Evolutionary conservation across 2,329 filamentous ascomycete species (phyloP), one percentile per base, ranked within the genome.

Genomic region (Pseudopyrenochaeta lycopersici): DNA sequence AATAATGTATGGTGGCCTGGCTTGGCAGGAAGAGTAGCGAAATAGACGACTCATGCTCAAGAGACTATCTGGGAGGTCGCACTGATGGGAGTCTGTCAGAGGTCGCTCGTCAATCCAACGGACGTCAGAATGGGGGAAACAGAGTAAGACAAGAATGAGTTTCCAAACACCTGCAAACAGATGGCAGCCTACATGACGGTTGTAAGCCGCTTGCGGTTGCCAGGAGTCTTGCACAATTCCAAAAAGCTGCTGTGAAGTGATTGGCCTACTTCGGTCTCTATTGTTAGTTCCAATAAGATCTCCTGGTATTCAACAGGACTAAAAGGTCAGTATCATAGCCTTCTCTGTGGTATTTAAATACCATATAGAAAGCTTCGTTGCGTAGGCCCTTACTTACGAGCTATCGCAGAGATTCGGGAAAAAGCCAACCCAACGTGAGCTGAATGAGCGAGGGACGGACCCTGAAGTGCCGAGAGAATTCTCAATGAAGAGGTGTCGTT

Each of bases 381-480:
- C 78, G 72, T 7, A 81, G 78, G 35, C 82, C 81, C 23, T 83
- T 78, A 48, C 78, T 77, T 43, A 84, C 80, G 14, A 86, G 74
- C 84, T 84, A 87, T 50, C 35, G 18, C 1, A 86, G 86, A 0
- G 81, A 85, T 57, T 89, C 87, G 0, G 86, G 85, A 4, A 85
- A 78, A 42, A 64, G 66, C 62, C 60, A 68, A 21, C 70, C 57
- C 48, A 61, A 71, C 10, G 71, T 49, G 15, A 84, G 75, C 56
- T 83, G 78, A 67, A 76, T 64, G 14, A 78, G 53, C 1, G 64
- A 62, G 4, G 78, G 78, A n/a, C 2, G 79, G 52, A 32, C 78
- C 76, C 58, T 86, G 84, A 1, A 86, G 60, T 9, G 85, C 73
- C 1, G 80, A 82, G 0, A 84, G 84, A n/a, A 84, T 76, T 40